Evolutionary conservation across 371 early-diverging fungal genomes (phyloP).

Genomic region (Synchytrium microbalum): DNA sequence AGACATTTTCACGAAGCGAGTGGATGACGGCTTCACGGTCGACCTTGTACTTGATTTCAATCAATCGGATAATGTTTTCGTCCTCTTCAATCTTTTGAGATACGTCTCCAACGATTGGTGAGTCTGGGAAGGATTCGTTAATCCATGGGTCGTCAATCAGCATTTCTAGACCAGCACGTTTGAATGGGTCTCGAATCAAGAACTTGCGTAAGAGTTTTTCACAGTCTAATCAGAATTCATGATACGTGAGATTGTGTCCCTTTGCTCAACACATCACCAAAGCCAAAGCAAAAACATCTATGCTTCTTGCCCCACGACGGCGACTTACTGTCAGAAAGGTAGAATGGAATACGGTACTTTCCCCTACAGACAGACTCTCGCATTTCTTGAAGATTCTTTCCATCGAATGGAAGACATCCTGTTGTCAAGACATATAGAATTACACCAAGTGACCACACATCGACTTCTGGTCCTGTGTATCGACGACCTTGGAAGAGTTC

Average conservation of each 20-base stretch:
- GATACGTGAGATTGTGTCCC: too few species aligned
- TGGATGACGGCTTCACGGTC: conserved; percentile 35
- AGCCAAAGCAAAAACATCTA: conserved; percentile 6
- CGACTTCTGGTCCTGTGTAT: conserved; percentile 66
- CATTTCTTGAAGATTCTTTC: conserved; percentile 55
- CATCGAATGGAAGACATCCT: conserved; percentile 82
- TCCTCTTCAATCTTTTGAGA: conserved; percentile 35
- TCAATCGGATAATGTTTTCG: conserved; percentile 39
- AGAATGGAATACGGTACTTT: conserved; percentile 54
- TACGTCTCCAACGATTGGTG: conserved; percentile 37
- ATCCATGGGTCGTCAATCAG: conserved; percentile 53
- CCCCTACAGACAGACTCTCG: conserved; percentile 57
- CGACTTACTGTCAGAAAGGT: conserved; percentile 43
- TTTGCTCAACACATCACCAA: conserved; percentile 2
- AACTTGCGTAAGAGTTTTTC: conserved; percentile 53
- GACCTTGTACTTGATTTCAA: conserved; percentile 40
- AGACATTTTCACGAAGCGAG: conserved; percentile 40
- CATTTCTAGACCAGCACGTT: conserved; percentile 43
- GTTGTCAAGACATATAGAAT: conserved; percentile 80
- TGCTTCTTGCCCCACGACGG: background rate
- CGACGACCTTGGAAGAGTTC: conserved; percentile 61
- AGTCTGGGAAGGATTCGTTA: conserved; percentile 42
- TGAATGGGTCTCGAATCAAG: conserved; percentile 46
- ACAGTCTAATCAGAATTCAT: conserved; percentile 35
- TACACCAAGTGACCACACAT: conserved; percentile 74